Evolutionary conservation across 148 eudicot genomes (phyloP).

Genomic region (Chenopodium album): DNA sequence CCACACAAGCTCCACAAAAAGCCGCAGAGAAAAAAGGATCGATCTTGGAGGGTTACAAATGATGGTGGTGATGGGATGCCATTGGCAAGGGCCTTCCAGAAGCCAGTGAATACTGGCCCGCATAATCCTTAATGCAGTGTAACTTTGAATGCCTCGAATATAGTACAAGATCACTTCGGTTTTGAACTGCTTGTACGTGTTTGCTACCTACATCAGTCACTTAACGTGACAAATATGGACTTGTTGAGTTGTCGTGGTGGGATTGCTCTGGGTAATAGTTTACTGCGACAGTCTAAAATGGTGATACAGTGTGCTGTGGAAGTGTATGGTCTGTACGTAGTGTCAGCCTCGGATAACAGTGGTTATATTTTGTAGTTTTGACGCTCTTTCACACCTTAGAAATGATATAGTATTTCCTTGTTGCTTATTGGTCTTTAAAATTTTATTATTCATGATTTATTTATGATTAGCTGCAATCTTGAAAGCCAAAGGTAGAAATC

Average conservation of each 20-base stretch:
- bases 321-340: neutral
- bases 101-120: constrained; percentile 63
- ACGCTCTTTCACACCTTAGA: neutral
- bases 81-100: constrained; percentile 65
- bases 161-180: neutral
- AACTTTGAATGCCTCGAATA: neutral
- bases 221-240: neutral
- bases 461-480: neutral
- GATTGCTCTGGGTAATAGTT: neutral
- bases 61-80: constrained; percentile 89
- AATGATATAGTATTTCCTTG: constrained; percentile 5
- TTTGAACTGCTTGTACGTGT: neutral
- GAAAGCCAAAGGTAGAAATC: neutral
- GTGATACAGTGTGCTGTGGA: neutral
- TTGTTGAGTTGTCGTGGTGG: neutral
- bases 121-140: neutral
- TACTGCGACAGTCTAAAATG: neutral
- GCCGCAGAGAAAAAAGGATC: constrained; percentile 84
- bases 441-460: neutral
- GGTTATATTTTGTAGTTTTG: constrained; percentile 8
- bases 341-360: constrained; percentile 13
- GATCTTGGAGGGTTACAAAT: constrained; percentile 77
- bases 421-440: neutral
- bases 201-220: neutral
- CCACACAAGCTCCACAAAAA: constrained; percentile 84